Conservation (phyloP, 2,329 filamentous ascomycete species). For the Xylaria arbuscula region DNA sequence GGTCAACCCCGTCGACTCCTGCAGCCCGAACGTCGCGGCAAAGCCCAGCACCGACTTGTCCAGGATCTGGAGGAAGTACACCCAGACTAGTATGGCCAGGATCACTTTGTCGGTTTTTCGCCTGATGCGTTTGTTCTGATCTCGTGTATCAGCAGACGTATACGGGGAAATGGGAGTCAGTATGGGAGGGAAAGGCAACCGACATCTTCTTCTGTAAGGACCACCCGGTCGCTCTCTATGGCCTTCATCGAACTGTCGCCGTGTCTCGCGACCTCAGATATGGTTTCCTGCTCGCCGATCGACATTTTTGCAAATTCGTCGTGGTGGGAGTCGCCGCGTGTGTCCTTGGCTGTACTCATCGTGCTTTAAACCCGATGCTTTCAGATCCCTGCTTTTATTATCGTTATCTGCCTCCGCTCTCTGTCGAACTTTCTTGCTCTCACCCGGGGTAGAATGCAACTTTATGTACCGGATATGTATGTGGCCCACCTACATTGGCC, state of each 20-base stretch:
- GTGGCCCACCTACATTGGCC: not conserved
- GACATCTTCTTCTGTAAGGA: constrained; percentile 41
- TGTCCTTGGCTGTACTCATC: constrained; percentile 30
- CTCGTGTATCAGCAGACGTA: not conserved
- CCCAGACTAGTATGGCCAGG: constrained; percentile 62
- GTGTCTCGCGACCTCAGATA: constrained; percentile 23
- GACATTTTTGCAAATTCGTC: constrained; percentile 24
- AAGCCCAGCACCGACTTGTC: constrained; percentile 72
- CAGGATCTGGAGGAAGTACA: constrained; percentile 72
- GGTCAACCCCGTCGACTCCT: constrained; percentile 66
- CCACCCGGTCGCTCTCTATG: constrained; percentile 34
- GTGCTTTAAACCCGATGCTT: not conserved
- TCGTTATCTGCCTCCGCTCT: not conserved
- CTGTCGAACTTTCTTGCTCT: not conserved
- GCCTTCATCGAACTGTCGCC: constrained; percentile 33
- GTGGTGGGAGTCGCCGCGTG: constrained; percentile 23
- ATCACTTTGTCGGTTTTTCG: constrained; percentile 54
- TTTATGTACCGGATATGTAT: not conserved
- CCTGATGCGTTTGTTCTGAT: constrained; percentile 39
- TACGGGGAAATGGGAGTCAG: not conserved
- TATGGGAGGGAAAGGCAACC: not conserved
- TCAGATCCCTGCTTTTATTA: not conserved
- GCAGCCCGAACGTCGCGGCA: constrained; percentile 71
- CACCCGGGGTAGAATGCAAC: not conserved
- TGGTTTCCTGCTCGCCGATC: not conserved